Percentiles rank a stretch among this genome's conserved stretches.
Conservation (phyloP, 2,329 filamentous ascomycete species). For the Pestalotiopsis sp. region DNA sequence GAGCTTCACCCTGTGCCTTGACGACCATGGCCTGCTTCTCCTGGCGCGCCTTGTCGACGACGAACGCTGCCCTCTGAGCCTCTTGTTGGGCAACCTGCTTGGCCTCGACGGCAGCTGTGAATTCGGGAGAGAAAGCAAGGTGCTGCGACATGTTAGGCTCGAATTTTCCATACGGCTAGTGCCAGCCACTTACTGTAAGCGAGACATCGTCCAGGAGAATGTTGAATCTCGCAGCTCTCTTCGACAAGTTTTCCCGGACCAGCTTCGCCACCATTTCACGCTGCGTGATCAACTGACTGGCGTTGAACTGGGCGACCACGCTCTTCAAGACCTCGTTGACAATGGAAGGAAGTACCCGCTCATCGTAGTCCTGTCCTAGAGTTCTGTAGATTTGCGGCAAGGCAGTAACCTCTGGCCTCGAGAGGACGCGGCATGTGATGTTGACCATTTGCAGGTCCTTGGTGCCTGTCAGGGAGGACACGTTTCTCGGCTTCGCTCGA, state of each 20-base stretch:
- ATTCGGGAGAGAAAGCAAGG: slow-evolving; percentile 73
- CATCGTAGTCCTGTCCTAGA: slow-evolving; percentile 93
- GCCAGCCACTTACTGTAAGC: slow-evolving; percentile 69
- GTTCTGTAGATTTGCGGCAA: slow-evolving; percentile 98
- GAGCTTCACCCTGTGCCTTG: slow-evolving; percentile 97
- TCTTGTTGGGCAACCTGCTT: slow-evolving; percentile 86
- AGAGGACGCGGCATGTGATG: slow-evolving; percentile 99
- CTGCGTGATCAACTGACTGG: slow-evolving; percentile 97
- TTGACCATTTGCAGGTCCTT: slow-evolving; percentile 99
- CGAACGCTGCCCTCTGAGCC: slow-evolving; percentile 93
- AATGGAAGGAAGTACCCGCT: slow-evolving; percentile 94
- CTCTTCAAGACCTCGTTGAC: slow-evolving; percentile 99
- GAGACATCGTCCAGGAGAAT: slow-evolving; percentile 98
- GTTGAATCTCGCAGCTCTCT: slow-evolving; percentile 93
- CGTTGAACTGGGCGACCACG: slow-evolving; percentile 98
- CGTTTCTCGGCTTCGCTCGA: slow-evolving; percentile 94
- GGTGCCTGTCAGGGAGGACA: slow-evolving; percentile 94
- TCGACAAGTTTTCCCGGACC: slow-evolving; percentile 89
- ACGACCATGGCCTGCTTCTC: slow-evolving; percentile 99
- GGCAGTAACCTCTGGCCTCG: slow-evolving; percentile 81
- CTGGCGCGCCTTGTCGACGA: slow-evolving; percentile 98
- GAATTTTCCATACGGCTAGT: not conserved
- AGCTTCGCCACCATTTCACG: slow-evolving; percentile 93
- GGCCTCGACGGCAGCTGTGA: slow-evolving; percentile 73
- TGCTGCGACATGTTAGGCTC: slow-evolving; percentile 50